Evolutionary conservation across 768 basidiomycete genomes (phyloP), one percentile per base, ranked within the genome.

Genomic region (Suillus bovinus): DNA sequence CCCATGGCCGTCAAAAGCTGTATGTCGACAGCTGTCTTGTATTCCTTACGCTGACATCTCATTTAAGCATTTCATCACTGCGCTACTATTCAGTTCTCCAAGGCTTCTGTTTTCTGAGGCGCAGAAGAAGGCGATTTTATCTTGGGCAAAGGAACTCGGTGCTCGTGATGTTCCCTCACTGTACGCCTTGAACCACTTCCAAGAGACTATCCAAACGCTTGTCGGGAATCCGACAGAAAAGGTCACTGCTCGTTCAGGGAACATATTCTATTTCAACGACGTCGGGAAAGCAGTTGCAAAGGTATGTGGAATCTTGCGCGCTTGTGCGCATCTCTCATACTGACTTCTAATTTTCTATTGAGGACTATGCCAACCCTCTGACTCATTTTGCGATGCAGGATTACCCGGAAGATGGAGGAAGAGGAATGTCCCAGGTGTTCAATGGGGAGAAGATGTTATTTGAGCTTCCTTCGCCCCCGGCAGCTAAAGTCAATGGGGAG

Each of bases 371-470:
- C 1, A 72, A 76, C 59, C 70, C 70, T 0, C 50, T 70, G 2
- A 69, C 63, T 1, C 63, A 55, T 1, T 63, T 63, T 16, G 27
- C 64, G 4, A 72, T 77, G 65, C 66, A 65, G 50, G 67, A 69
- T 24, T 76, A 75, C 49, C 71, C 74, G 2, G 66, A 72, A 54
- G 71, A 74, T 33, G 61, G 64, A 3, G 60, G 62, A 8, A 61
- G 58, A 9, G 2, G 17, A 0, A 69, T 75, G 59, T 69, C 60
- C 0, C 65, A 77, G 53, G 68, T 71, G 0, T 70, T 69, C 58
- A 67, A 76, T 46, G 68, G 68, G 3, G 58, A 31, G 0, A 77
- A 77, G 33, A 75, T 75, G 74, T 62, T 75, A 2, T 31, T 63
- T 0, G 73, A 72, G 29, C 68, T 72, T 16, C 74, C 70, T 2